Conservation (phyloP, 2,329 filamentous ascomycete species). For the Xylariomycetidae sp. region DNA sequence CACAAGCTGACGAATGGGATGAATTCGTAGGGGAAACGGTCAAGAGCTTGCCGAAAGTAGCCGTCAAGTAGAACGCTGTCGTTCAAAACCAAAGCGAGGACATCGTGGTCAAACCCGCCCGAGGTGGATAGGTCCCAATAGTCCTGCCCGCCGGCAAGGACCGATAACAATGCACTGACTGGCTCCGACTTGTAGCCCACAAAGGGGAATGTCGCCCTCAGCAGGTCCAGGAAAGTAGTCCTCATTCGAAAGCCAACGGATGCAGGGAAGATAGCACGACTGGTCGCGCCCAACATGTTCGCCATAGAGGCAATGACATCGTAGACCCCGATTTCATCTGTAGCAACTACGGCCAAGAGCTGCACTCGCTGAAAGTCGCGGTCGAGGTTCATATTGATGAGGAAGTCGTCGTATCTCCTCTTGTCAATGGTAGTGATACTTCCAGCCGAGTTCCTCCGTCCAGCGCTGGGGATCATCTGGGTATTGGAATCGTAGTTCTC, state of each 20-base stretch:
- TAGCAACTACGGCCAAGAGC: constrained; percentile 42
- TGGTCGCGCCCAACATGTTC: constrained; percentile 37
- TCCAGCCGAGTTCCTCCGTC: constrained; percentile 52
- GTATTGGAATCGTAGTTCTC: constrained; percentile 46
- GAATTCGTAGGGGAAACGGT: constrained; percentile 81
- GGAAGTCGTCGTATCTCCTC: constrained; percentile 52
- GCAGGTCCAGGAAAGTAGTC: constrained; percentile 59
- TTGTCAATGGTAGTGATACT: constrained; percentile 58
- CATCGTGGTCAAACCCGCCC: constrained; percentile 28
- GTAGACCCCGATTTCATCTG: constrained; percentile 45
- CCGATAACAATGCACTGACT: constrained; percentile 57
- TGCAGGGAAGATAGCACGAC: constrained; percentile 41
- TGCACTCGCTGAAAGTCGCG: constrained; percentile 48
- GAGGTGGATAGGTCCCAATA: constrained; percentile 48
- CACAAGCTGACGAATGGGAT: constrained; percentile 70
- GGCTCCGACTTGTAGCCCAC: constrained; percentile 70
- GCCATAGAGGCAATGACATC: constrained; percentile 48
- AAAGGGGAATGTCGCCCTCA: constrained; percentile 60
- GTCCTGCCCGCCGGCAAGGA: constrained; percentile 50
- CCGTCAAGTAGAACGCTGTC: constrained; percentile 51
- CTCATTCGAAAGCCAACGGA: constrained; percentile 59
- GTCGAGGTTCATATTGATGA: constrained; percentile 42
- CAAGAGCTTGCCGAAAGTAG: constrained; percentile 62
- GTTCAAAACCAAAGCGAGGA: constrained; percentile 39
- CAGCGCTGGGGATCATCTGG: constrained; percentile 33